Conservation (phyloP, 2,329 filamentous ascomycete species). For the Pestalotiopsis fici region DNA sequence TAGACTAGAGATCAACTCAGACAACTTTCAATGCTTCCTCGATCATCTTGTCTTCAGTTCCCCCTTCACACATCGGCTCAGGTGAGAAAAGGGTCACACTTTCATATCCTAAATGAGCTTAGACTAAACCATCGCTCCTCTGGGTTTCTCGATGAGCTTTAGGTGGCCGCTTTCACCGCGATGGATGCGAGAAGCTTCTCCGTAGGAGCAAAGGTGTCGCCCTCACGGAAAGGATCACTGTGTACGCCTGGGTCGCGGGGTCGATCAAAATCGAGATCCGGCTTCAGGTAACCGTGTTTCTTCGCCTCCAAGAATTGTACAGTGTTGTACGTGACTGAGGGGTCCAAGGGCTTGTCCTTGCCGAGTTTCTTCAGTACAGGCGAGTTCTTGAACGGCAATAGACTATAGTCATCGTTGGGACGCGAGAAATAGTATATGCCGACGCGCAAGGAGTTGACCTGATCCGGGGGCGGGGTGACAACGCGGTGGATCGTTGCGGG, state of each 20-base stretch:
- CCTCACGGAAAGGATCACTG: background rate
- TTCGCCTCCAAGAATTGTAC: background rate
- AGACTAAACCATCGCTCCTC: too few species aligned
- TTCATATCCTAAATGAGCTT: too few species aligned
- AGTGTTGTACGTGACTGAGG: background rate
- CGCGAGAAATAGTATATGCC: constrained; percentile 42
- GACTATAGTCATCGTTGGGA: constrained; percentile 34
- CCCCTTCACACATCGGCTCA: too few species aligned
- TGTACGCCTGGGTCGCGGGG: background rate
- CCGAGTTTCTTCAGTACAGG: constrained; percentile 28
- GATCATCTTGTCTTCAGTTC: too few species aligned
- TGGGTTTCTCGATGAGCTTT: too few species aligned
- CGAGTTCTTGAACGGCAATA: constrained; percentile 33
- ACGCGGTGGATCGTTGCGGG: constrained; percentile 33
- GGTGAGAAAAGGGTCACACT: too few species aligned
- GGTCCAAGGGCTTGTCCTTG: background rate
- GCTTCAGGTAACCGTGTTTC: constrained; percentile 3
- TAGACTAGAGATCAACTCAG: too few species aligned
- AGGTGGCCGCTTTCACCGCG: too few species aligned
- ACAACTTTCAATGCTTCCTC: too few species aligned
- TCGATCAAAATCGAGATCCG: background rate
- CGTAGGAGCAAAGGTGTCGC: background rate
- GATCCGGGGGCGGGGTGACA: constrained; percentile 31
- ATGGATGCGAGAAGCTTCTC: background rate
- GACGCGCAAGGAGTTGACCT: constrained; percentile 33